phyloP scores from a whole-genome alignment of 495 filamentous ascomycete genomes.

The Halenospora varia region DNA sequence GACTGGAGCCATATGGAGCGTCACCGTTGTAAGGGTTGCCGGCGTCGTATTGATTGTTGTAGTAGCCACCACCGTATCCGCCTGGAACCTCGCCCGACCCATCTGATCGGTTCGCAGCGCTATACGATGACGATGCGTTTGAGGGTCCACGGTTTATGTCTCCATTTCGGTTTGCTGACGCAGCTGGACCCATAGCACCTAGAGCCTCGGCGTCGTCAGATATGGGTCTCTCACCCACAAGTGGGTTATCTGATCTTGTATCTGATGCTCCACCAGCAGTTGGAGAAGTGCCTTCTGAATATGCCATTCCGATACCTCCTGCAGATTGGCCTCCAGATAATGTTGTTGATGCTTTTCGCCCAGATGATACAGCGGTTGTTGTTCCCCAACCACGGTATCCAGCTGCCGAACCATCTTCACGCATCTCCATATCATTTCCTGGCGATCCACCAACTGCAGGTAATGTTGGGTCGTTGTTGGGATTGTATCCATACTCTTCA shows the following conservation, averaged over 20 bases:
- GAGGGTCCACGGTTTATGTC: slow-evolving; percentile 87
- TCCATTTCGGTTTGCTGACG: slow-evolving; percentile 53
- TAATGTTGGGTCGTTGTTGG: slow-evolving; percentile 84
- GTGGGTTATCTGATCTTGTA: slow-evolving; percentile 64
- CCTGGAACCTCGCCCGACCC: slow-evolving; percentile 72
- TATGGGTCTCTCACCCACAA: slow-evolving; percentile 52
- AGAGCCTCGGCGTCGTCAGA: slow-evolving; percentile 71
- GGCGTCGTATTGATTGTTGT: slow-evolving; percentile 49
- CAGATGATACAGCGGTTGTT: slow-evolving; percentile 63
- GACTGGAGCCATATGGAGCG: slow-evolving; percentile 39
- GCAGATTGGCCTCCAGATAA: slow-evolving; percentile 69
- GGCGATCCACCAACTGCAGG: slow-evolving; percentile 53
- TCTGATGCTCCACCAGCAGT: slow-evolving; percentile 69
- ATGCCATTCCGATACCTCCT: slow-evolving; percentile 54
- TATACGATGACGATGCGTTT: slow-evolving; percentile 96
- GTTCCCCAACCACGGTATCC: slow-evolving; percentile 96
- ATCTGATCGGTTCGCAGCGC: slow-evolving; percentile 75
- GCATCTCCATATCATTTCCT: slow-evolving; percentile 56
- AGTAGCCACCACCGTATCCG: slow-evolving; percentile 41
- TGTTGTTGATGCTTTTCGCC: slow-evolving; percentile 81
- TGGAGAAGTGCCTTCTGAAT: slow-evolving; percentile 75
- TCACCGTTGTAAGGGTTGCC: slow-evolving; percentile 27
- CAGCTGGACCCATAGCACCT: slow-evolving; percentile 70
- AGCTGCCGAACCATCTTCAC: slow-evolving; percentile 61
- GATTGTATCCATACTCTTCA: slow-evolving; percentile 94